phyloP scores from a whole-genome alignment of 495 filamentous ascomycete species.

The Penicillium waksmanii region DNA sequence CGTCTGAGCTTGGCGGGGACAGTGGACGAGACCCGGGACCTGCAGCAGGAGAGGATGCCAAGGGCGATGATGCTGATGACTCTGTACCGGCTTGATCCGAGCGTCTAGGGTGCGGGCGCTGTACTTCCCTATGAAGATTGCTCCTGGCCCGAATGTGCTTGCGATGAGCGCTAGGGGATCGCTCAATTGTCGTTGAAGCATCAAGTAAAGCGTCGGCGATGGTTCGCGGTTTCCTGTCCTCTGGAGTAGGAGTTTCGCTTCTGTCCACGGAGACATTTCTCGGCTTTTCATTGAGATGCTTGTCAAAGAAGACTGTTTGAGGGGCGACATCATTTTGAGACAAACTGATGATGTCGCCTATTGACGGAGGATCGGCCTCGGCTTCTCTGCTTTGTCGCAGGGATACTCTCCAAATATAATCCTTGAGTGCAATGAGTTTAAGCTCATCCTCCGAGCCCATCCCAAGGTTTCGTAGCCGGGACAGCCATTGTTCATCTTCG shows the following conservation, averaged over 20 bases:
- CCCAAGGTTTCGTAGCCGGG: constrained; percentile 77
- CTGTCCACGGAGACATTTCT: constrained; percentile 43
- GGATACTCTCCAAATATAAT: constrained; percentile 89
- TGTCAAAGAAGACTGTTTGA: constrained; percentile 92
- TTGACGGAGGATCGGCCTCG: constrained; percentile 40
- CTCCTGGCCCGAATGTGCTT: constrained; percentile 53
- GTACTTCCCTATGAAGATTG: constrained; percentile 52
- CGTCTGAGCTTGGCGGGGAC: constrained; percentile 45
- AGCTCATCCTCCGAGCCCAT: constrained; percentile 84
- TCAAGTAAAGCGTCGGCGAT: constrained; percentile 91
- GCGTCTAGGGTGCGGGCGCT: constrained; percentile 16
- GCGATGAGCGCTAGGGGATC: constrained; percentile 59
- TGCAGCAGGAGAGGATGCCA: constrained; percentile 44
- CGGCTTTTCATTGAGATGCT: constrained; percentile 53
- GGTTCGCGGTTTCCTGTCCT: constrained; percentile 62
- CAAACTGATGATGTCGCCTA: constrained; percentile 72
- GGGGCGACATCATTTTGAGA: constrained; percentile 72
- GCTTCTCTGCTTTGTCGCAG: constrained; percentile 64
- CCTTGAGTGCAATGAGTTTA: constrained; percentile 82
- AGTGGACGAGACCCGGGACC: constrained; percentile 41
- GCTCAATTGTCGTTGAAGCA: constrained; percentile 86
- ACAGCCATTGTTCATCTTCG: constrained; percentile 97
- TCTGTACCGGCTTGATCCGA: constrained; percentile 31
- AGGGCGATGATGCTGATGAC: constrained; percentile 40
- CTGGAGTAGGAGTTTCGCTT: constrained; percentile 26